Base-by-base conservation (phyloP, 805 yeast species). In the Ogataea degrootiae region DNA sequence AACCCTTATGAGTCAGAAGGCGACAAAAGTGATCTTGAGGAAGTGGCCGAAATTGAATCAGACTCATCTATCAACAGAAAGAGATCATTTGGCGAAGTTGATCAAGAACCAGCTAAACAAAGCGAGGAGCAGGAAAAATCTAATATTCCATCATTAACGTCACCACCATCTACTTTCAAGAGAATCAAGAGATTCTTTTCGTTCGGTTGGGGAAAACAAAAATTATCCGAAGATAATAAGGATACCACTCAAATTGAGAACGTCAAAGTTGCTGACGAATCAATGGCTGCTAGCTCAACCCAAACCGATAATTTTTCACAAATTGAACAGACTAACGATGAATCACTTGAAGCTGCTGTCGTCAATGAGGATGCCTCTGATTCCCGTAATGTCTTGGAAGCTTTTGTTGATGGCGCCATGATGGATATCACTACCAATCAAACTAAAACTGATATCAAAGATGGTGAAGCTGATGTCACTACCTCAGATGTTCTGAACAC, bases 41-140 rank as follows among this genome's bases (percentile, higher is more conserved):
- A 42, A 19, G 37, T 2, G 14, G 29, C 31, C 17, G 44, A 35
- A 37, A 41, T 35, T n/a, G 38, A 22, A 8, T 39, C 26, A 12
- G 37, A 12, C 17, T 22, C 44, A 14, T 6, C 4, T 5, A 26
- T 16, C 6, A 9, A 8, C 8, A 35, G 35, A 11, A 43, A 48
- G 39, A 44, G 48, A 41, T 45, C 41, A 26, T 16, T 34, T 14
- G 45, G 21, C 19, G 49, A 49, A 19, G 43, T 17, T 8, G 44
- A 36, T 4, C 45, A 16, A 22, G 39, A 41, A 37, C 22, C 26
- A 8, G 12, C 11, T 26, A 9, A 26, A 26, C 31, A 26, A 26
- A 26, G 31, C 6, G 34, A 22, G 16, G 35, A 38, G 6, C 15
- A 34, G 16, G n/a, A 16, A 4, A n/a, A 6, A 15, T 29, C 29